Base-by-base conservation (phyloP, 345 rosid genomes). In the Citrus unshiu region DNA sequence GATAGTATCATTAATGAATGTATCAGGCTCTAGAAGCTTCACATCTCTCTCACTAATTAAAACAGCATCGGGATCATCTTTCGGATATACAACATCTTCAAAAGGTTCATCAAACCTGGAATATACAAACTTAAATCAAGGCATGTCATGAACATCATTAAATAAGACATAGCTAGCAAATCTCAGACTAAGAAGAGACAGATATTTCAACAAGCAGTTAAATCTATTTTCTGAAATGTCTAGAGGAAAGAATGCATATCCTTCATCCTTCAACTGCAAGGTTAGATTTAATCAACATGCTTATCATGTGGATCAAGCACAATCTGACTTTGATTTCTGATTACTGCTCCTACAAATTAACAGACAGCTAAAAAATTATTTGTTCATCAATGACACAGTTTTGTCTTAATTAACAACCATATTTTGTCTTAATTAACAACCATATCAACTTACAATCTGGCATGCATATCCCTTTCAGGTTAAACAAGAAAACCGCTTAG, bases 21-120 rank as follows among this genome's bases (percentile, higher is more conserved):
- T 89, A 77, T 90, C 87, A 3, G 99, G 99, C 74, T 82, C 88
- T 66, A 95, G 81, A 75, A 93, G 91, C 81, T 90, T 96, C 82
- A 92, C 85, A 78, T 95, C 99, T 87, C 91, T 88, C 86, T 89
- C 89, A 65, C 94, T 88, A 59, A 95, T 86, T 46, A 90, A 87
- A 77, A 95, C 91, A 68, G 98, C 97, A 91, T 93, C 99, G 69
- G 90, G 85, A 49, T 95, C 99, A 78, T 93, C 99, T 88, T 88
- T 87, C 43, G 98, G 99, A 77, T 91, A 95, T 75, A 93, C 62
- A 78, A 95, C 82, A 74, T 92, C 94, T 88, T 90, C 91, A 78
- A 92, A 89, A 75, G 88, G 85, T 79, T 82, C 89, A 75, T 84
- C 86, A 58, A 89, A 91, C 74, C 98, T 95, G 91, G 72, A 74